Evolutionary conservation across 140 eudicot genomes (phyloP).

Genomic region (Flaveria floridana): DNA sequence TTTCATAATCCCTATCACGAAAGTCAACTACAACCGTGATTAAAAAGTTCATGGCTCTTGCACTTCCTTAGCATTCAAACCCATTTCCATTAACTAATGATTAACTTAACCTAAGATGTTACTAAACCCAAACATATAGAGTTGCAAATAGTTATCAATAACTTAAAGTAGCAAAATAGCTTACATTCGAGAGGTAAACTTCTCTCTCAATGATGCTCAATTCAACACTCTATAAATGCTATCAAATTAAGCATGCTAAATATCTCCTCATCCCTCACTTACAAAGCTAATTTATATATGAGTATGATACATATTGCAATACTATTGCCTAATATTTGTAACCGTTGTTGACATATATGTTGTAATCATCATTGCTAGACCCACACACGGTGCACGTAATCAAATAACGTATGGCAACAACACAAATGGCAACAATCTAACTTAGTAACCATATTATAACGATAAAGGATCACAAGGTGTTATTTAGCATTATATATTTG

Average conservation of each 20-base stretch:
- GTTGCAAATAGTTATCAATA: background rate
- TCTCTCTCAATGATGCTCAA: too few relatives aligned
- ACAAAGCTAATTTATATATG: background rate
- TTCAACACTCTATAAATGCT: background rate
- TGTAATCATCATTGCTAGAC: background rate
- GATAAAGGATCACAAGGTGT: background rate
- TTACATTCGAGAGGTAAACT: too few relatives aligned
- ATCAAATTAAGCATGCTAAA: background rate
- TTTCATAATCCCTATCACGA: background rate
- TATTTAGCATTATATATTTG: slow-evolving; percentile 1
- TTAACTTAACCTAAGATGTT: slow-evolving; percentile 6
- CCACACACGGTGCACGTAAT: background rate
- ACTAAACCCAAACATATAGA: slow-evolving; percentile 1
- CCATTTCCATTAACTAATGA: slow-evolving; percentile 15
- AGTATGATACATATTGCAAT: background rate
- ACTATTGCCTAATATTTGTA: background rate
- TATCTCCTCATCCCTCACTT: background rate
- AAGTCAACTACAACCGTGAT: background rate
- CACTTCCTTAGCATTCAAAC: background rate
- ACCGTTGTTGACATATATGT: background rate
- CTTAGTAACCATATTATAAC: background rate
- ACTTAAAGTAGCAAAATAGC: background rate
- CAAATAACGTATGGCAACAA: background rate
- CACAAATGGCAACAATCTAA: background rate
- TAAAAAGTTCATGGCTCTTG: background rate